phyloP scores from a whole-genome alignment of 495 filamentous ascomycete genomes.

The Pseudoneurospora amorphoporcata region DNA sequence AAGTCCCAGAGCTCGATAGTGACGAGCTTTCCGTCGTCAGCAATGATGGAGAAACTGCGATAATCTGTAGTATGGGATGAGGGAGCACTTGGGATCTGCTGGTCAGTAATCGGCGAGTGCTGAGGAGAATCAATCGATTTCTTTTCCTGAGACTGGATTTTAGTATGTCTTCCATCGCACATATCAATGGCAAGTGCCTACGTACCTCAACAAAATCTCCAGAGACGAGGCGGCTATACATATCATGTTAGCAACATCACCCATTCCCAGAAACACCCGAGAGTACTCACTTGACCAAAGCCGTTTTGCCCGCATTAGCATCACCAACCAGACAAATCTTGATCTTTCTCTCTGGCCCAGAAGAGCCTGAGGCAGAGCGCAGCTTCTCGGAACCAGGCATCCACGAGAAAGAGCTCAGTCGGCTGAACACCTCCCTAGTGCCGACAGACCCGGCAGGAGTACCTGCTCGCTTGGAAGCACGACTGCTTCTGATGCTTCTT shows the following conservation, averaged over 20 bases:
- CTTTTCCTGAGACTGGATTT: not conserved
- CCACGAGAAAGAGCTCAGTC: slow-evolving; percentile 2
- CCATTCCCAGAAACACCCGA: not conserved
- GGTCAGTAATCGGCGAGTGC: not conserved
- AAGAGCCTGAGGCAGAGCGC: not conserved
- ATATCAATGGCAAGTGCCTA: not conserved
- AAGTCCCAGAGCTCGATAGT: slow-evolving; percentile 24
- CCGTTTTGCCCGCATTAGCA: slow-evolving; percentile 14
- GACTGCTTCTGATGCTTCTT: not conserved
- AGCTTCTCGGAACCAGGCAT: not conserved
- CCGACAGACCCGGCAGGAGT: not conserved
- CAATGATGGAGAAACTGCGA: slow-evolving; percentile 5
- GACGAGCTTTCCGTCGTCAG: slow-evolving; percentile 2
- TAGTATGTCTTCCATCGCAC: not conserved
- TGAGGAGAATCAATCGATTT: not conserved
- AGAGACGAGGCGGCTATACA: not conserved
- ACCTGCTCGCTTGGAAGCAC: not conserved
- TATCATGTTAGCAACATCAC: not conserved
- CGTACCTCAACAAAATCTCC: not conserved
- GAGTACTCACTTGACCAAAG: slow-evolving; percentile 5
- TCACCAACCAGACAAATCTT: slow-evolving; percentile 17
- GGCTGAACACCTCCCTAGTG: slow-evolving; percentile 1
- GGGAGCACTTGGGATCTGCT: not conserved
- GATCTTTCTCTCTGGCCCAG: slow-evolving; percentile 1
- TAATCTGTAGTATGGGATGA: slow-evolving; percentile 7